These are phyloP conservation scores for Corylus americana DNA, from an alignment of 306 rosid species.

Conservation along the genomic window DNA sequence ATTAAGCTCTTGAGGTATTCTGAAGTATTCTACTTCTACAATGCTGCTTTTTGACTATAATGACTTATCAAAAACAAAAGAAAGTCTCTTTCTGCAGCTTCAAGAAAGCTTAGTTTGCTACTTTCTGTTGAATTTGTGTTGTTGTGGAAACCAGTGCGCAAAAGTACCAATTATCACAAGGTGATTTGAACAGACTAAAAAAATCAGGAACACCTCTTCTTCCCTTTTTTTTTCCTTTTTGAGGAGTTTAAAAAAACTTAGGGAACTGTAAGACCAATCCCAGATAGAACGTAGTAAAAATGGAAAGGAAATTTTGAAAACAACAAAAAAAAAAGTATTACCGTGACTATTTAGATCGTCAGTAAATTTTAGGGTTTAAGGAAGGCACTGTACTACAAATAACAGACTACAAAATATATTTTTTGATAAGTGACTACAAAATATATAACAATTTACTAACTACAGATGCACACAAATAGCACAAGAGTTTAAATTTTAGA, in stretches of 20 bases:
- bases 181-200: not conserved
- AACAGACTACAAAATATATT: not conserved
- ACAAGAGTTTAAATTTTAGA: not conserved
- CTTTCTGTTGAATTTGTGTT: not conserved
- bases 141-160: not conserved
- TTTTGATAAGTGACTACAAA: no score
- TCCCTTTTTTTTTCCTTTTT: not conserved
- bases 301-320: not conserved
- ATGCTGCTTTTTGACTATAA: not conserved
- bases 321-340: not conserved
- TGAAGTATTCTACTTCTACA: not conserved
- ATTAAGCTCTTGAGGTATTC: not conserved
- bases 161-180: not conserved
- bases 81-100: not conserved
- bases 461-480: not conserved
- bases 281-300: not conserved
- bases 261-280: not conserved
- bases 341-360: not conserved
- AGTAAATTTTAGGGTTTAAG: not conserved
- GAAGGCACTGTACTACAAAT: not conserved
- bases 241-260: not conserved
- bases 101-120: not conserved
- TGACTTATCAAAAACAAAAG: not conserved
- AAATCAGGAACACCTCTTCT: not conserved
- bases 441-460: not conserved